Base-by-base conservation (phyloP, 2,329 filamentous ascomycete species). In the Aureobasidium sp. region DNA sequence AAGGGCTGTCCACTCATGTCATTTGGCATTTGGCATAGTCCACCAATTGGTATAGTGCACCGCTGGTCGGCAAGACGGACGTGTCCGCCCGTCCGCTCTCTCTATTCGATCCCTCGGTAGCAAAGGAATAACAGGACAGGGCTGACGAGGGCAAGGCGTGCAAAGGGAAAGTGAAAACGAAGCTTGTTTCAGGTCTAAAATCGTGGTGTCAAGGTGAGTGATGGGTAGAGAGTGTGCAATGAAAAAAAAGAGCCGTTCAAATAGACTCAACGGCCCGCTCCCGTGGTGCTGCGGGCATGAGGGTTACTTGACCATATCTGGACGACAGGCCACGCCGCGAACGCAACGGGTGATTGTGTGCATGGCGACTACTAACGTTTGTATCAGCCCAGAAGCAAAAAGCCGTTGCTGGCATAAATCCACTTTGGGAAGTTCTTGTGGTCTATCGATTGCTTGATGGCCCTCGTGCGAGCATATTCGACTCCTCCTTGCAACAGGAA, bases 191-290 rank as follows among this genome's bases (percentile, higher is more conserved):
- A 54, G 50, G 27, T 37, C 47, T 50, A 35, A 50, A 35, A 5
- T 11, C 12, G 22, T 45, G 42, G 40, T 19, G 9, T 19, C 8
- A 42, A 42, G 19, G 40, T 12, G 5, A 14, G 42, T 24, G 40
- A 5, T 44, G 19, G 19, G 40, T 12, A 45, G 11, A 29, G 12
- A 24, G 17, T 40, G 17, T 40, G 39, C 8, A n/a, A n/a, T 6
- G 39, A 19, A 19, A 42, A 44, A 44, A 17, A 14, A 24, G 14
- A 24, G 24, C 44, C 24, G 47, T 33, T 5, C 45, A 39, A 60
- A 50, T 50, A 50, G 45, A 50, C 35, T 49, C 57, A 60, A 60
- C 57, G 57, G 57, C 57, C 57, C 57, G 57, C 45, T 60, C 57
- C 57, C 45, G 57, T 49, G 29, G 2, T 54, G 33, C 17, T 15